Conservation (phyloP, 768 basidiomycete genomes). For the Lentinula raphanica region DNA sequence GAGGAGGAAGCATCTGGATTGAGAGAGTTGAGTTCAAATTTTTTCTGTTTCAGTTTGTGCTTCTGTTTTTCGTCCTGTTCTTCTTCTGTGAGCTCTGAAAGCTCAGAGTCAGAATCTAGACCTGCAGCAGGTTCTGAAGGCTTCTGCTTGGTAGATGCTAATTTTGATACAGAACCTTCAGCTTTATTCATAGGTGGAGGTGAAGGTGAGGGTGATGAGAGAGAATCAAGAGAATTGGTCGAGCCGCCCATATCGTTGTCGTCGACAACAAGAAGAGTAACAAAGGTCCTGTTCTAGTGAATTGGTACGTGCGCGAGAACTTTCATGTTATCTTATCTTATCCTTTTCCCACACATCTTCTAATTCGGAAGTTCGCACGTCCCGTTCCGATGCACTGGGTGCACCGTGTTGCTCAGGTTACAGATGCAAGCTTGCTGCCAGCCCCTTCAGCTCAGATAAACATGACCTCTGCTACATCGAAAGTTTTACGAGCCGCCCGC, state of each 20-base stretch:
- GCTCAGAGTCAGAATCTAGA: constrained; percentile 67
- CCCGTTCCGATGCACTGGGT: neutral
- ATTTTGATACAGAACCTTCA: neutral
- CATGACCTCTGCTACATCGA: neutral
- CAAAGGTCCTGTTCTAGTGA: constrained; percentile 21
- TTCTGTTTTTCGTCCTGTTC: constrained; percentile 49
- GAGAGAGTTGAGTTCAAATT: neutral
- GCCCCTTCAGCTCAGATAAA: neutral
- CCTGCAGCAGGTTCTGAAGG: constrained; percentile 15
- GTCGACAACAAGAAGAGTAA: constrained; percentile 22
- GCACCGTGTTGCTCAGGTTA: no score
- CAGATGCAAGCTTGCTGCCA: no score
- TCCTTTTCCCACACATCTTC: constrained; percentile 19
- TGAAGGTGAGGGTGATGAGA: constrained; percentile 66
- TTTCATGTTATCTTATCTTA: constrained; percentile 28
- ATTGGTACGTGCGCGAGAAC: constrained; percentile 39
- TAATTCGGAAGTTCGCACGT: neutral
- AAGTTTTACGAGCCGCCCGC: neutral
- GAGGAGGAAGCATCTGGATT: neutral
- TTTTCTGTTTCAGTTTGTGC: constrained; percentile 15
- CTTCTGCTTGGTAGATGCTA: constrained; percentile 13
- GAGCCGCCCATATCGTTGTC: constrained; percentile 47
- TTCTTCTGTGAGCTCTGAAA: constrained; percentile 81
- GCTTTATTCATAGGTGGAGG: constrained; percentile 27
- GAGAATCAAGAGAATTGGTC: constrained; percentile 56